phyloP scores from a whole-genome alignment of 345 rosid genomes.

The Geranium rotundifolium region DNA sequence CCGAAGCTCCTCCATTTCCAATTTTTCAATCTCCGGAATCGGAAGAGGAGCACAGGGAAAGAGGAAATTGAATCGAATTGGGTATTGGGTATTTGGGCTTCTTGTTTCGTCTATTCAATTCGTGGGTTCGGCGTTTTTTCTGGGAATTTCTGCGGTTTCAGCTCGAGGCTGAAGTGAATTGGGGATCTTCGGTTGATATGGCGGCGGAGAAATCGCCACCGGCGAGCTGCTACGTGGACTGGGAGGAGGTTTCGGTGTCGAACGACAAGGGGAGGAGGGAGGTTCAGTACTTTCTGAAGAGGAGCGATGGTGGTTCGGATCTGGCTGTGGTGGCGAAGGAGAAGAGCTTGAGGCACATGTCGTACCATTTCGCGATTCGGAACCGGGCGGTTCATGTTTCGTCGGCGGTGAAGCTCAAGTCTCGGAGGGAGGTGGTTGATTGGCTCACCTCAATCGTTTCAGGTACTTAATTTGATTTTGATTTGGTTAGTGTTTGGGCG shows the following conservation, averaged over 20 bases:
- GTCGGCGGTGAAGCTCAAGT: conserved; percentile 29
- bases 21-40: not conserved
- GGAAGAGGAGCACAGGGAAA: not conserved
- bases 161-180: not conserved
- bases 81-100: not conserved
- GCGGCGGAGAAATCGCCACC: conserved; percentile 14
- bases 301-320: conserved; percentile 43
- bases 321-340: conserved; percentile 66
- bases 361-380: conserved; percentile 32
- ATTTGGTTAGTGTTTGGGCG: not conserved
- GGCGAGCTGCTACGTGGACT: conserved; percentile 41
- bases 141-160: not conserved
- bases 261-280: conserved; percentile 42
- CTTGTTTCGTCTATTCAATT: not conserved
- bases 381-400: conserved; percentile 18
- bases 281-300: conserved; percentile 55
- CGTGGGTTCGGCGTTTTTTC: not conserved
- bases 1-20: conserved; percentile 2
- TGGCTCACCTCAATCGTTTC: conserved; percentile 62
- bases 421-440: conserved; percentile 41
- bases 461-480: conserved; percentile 24
- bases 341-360: conserved; percentile 41
- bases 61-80: not conserved
- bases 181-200: conserved; percentile 11
- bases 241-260: conserved; percentile 56